Conservation (phyloP, 331 rosid species). For the Phaseolus coccineus region DNA sequence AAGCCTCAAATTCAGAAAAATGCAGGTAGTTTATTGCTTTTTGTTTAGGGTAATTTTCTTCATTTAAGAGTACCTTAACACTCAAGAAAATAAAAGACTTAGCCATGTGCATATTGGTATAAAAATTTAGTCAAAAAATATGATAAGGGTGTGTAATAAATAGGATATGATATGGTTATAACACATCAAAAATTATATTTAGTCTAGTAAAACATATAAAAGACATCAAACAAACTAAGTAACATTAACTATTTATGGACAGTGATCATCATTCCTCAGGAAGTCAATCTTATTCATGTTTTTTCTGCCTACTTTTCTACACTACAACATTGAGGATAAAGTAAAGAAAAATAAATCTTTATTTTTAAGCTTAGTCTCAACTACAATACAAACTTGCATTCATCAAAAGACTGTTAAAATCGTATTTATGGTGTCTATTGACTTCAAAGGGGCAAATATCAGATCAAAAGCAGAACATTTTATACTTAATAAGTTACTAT, state of each 20-base stretch:
- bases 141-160: neutral
- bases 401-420: neutral
- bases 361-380: neutral
- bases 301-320: too few relatives aligned
- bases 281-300: too few relatives aligned
- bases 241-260: too few relatives aligned
- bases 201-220: neutral
- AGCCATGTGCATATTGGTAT: neutral
- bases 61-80: neutral
- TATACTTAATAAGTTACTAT: neutral
- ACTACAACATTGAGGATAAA: neutral
- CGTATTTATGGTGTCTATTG: neutral
- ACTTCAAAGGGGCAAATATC: neutral
- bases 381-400: neutral
- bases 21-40: conserved; percentile 56
- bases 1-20: conserved; percentile 59
- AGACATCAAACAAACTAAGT: neutral
- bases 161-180: neutral
- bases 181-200: neutral
- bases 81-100: neutral
- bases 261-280: too few relatives aligned
- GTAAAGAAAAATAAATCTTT: neutral
- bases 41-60: neutral
- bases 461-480: neutral
- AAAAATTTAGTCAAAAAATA: neutral